A percentile compares a stretch with the other conserved stretches of the same genome.
Conservation (phyloP, 2,329 filamentous ascomycete genomes). For the Calonectria leucothoes region DNA sequence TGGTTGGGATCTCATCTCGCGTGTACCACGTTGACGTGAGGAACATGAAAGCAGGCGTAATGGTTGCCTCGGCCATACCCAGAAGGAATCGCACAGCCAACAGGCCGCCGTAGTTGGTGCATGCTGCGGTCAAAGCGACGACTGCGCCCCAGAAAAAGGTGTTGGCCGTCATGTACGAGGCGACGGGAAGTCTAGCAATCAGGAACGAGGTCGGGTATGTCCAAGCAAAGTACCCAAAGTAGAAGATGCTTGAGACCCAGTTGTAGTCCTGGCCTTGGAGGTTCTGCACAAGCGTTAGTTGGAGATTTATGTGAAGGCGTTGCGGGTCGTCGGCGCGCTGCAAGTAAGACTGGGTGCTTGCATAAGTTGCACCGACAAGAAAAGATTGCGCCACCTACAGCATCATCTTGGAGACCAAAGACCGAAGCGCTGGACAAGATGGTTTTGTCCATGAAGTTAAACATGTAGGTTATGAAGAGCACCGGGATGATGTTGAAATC, state of each 20-base stretch:
- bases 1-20: constrained; percentile 64
- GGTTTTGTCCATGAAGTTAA: constrained; percentile 73
- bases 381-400: constrained; percentile 40
- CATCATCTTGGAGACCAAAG: constrained; percentile 64
- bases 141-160: constrained; percentile 63
- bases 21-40: constrained; percentile 68
- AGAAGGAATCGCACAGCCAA: constrained; percentile 64
- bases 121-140: constrained; percentile 58
- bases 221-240: constrained; percentile 60
- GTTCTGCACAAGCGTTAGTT: constrained; percentile 26
- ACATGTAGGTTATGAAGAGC: constrained; percentile 67
- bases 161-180: constrained; percentile 59
- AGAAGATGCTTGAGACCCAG: constrained; percentile 67
- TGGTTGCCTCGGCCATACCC: constrained; percentile 65
- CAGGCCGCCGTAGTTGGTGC: constrained; percentile 60
- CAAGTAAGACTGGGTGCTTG: not conserved
- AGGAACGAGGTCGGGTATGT: constrained; percentile 62
- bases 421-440: constrained; percentile 67
- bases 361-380: not conserved
- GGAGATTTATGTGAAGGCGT: fast-evolving
- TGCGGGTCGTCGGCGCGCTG: not conserved
- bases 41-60: constrained; percentile 67
- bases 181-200: constrained; percentile 59
- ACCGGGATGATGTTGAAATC: constrained; percentile 66
- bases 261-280: constrained; percentile 64